Base-by-base conservation (phyloP, 1,139 yeast genomes). In the Geotrichum bryndzae region DNA sequence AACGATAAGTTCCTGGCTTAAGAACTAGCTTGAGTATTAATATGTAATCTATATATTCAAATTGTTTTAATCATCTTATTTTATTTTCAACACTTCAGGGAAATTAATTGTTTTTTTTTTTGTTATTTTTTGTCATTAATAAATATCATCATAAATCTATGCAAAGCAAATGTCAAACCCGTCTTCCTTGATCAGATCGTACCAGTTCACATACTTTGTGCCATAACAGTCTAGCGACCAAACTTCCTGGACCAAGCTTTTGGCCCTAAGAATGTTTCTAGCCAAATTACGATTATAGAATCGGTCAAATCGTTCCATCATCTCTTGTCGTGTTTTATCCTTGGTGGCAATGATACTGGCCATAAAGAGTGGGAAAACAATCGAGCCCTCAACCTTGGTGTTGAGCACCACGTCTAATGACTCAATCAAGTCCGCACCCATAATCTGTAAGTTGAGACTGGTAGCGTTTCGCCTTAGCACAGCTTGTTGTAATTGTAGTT, bases 91-190 rank as follows among this genome's bases (percentile, higher is more conserved):
- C 22, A 35, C 2, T 41, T 41, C 22, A n/a, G 2, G 8, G 10
- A n/a, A n/a, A n/a, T 41, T 41, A 3, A 4, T 41, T 41, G 3
- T n/a, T 15, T 15, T 41, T 15, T 41, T n/a, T 7, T 41, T 3
- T 15, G 10, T n/a, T 41, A n/a, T 41, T 8, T n/a, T 23, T 2
- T n/a, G 18, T 15, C n/a, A 41, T 15, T n/a, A 41, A 41, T 41
- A 41, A 15, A 15, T n/a, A 41, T 41, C 48, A 15, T 41, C 13
- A 7, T 41, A 54, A 41, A 18, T 31, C 53, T 69, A 83, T 2
- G 94, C 95, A 78, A 88, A 87, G 72, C 87, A 86, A 59, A 88
- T 77, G 70, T 88, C 90, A 95, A 94, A 88, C 4, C 88, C 90
- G 59, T 87, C 74, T 10, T 80, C 81, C 64, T 84, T 83, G 52